Evolutionary conservation across 2,329 filamentous ascomycete species (phyloP).

Genomic region (Gremmenia infestans): DNA sequence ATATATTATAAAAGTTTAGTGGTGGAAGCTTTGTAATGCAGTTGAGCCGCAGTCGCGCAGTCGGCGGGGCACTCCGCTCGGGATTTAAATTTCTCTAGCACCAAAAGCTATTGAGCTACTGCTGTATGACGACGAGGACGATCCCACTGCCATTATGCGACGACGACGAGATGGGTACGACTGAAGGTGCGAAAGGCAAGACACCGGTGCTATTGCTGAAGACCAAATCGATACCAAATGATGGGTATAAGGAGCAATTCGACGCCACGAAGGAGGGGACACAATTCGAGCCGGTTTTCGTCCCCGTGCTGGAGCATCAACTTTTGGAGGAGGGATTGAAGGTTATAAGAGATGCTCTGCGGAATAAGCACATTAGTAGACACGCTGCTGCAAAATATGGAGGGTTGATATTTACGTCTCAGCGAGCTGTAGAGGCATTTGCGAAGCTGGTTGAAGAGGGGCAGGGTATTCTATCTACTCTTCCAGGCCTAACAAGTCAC

Average conservation of each 20-base stretch:
- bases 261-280: slow-evolving; percentile 37
- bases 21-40: slow-evolving; percentile 8
- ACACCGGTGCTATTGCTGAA: slow-evolving; percentile 69
- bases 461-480: slow-evolving; percentile 17
- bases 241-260: slow-evolving; percentile 69
- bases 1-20: background rate
- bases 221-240: slow-evolving; percentile 65
- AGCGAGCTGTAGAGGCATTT: slow-evolving; percentile 78
- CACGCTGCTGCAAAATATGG: slow-evolving; percentile 49
- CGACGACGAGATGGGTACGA: slow-evolving; percentile 10
- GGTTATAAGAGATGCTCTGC: slow-evolving; percentile 48
- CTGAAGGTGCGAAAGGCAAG: slow-evolving; percentile 10
- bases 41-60: background rate
- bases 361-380: slow-evolving; percentile 37
- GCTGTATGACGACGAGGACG: background rate
- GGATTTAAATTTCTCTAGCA: background rate
- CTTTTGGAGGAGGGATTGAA: slow-evolving; percentile 57
- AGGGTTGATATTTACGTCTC: slow-evolving; percentile 79
- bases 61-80: background rate
- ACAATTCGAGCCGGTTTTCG: slow-evolving; percentile 60
- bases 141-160: slow-evolving; percentile 8
- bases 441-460: slow-evolving; percentile 52
- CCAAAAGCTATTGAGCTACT: background rate
- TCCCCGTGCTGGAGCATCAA: slow-evolving; percentile 71
- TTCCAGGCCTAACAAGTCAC: background rate